These are phyloP conservation scores for Dionaea muscipula DNA, from an alignment of 179 eudicot species.

Conservation along the genomic window DNA sequence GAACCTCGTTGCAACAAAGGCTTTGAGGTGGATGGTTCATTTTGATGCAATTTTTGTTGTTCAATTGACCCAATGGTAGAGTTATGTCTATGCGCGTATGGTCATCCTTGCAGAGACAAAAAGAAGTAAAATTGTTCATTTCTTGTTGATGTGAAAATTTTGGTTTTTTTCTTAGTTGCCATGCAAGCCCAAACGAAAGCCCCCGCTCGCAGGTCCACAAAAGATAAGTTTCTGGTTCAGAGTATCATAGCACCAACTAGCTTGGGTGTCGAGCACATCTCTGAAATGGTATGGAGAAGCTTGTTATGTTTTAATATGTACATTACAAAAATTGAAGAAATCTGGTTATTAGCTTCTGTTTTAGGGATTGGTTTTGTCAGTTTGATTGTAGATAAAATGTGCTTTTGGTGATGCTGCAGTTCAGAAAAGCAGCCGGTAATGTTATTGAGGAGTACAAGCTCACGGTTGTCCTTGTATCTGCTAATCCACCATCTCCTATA, in stretches of 20 bases:
- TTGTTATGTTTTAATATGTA: not conserved
- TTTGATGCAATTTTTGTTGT: too few relatives aligned
- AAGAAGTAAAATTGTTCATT: too few relatives aligned
- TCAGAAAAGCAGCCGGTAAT: constrained; percentile 24
- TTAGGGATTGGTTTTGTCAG: not conserved
- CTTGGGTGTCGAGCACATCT: constrained; percentile 17
- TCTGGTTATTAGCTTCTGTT: not conserved
- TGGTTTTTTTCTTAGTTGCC: constrained; percentile 15
- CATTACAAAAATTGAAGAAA: too few relatives aligned
- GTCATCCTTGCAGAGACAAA: not conserved
- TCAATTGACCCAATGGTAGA: too few relatives aligned
- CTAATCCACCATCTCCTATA: constrained; percentile 33
- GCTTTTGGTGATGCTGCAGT: constrained; percentile 18
- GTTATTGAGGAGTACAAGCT: constrained; percentile 24
- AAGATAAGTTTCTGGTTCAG: constrained; percentile 29
- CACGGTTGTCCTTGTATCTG: constrained; percentile 25
- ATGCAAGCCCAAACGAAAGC: constrained; percentile 27
- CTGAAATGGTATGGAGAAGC: constrained; percentile 24
- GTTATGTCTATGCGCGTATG: not conserved
- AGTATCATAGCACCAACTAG: constrained; percentile 23
- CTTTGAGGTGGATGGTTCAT: too few relatives aligned
- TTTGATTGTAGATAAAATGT: not conserved
- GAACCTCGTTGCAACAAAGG: too few relatives aligned
- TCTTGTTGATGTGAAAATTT: too few relatives aligned
- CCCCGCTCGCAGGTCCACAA: constrained; percentile 13